A percentile compares a stretch with the other conserved stretches of the same genome.
phyloP scores from a whole-genome alignment of 352 stramenopile species.

The Globisporangium iwayamae region DNA sequence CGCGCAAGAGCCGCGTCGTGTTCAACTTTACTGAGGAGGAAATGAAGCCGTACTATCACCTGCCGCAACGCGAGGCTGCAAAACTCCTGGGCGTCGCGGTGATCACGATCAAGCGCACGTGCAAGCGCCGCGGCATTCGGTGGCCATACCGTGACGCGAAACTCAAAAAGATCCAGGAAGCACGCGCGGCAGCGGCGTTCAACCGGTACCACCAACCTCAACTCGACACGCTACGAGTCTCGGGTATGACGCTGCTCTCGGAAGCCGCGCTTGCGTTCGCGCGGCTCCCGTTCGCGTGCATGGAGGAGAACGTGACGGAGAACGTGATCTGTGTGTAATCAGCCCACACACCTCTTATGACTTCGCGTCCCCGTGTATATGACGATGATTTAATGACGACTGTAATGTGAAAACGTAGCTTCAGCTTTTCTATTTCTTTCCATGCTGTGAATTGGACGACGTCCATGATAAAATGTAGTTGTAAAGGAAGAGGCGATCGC shows the following conservation, averaged over 20 bases:
- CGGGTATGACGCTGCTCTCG: neutral
- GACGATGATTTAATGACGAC: neutral
- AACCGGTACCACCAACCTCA: neutral
- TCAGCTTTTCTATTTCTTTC: too few species aligned
- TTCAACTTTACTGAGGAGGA: constrained; percentile 40
- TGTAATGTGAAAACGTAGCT: neutral
- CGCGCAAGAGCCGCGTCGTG: constrained; percentile 39
- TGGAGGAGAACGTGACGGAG: constrained; percentile 3
- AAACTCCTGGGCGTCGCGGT: constrained; percentile 23
- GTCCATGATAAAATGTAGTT: too few species aligned
- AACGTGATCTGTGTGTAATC: neutral
- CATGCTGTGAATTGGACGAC: too few species aligned
- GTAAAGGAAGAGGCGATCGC: too few species aligned
- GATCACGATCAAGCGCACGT: constrained; percentile 42
- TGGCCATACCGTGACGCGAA: constrained; percentile 40
- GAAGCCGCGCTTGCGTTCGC: constrained; percentile 12
- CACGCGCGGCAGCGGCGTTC: neutral
- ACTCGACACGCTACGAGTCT: neutral
- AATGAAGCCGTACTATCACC: constrained; percentile 41
- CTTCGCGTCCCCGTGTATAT: too few species aligned
- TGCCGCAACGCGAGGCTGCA: constrained; percentile 39
- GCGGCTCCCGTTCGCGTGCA: constrained; percentile 12
- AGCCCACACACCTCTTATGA: too few species aligned
- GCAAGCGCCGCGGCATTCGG: constrained; percentile 27
- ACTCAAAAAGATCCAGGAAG: constrained; percentile 15